Evolutionary conservation across 768 basidiomycete species (phyloP), one percentile per base, ranked within the genome.

Genomic region (Boletus tomentosulus): DNA sequence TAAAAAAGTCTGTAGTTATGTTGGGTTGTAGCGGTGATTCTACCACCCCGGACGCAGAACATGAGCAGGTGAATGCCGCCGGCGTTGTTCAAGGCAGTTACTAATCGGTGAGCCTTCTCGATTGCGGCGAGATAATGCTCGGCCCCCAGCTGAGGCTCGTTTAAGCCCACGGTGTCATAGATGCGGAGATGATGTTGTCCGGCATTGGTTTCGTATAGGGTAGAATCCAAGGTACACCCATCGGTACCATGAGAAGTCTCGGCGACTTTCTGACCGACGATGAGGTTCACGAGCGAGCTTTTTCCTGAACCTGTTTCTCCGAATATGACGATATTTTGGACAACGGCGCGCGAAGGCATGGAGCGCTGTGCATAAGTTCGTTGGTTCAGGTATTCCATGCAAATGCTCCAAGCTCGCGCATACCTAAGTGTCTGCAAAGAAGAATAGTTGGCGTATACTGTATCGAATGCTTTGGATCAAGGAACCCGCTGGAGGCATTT

Each of bases 201-300:
- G 47, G 66, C 34, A n/a, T 42, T 1, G 47, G 58, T 65, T 35
- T 56, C 51, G 57, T 67, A 57, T 30, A 65, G 39, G 34, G 61
- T 56, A 33, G 65, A 69, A 31, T 65, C 47, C 45, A 75, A 62
- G 4, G 77, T 78, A 50, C 70, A 73, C 5, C 76, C 75, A 7
- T 59, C 55, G 10, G 69, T 68, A 6, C 63, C 58, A 47, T 64
- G 67, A 8, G 73, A 74, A 13, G 67, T 66, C 2, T 50, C 39
- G 15, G 75, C 76, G 12, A 62, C 50, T 0, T 67, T 53, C 3
- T 53, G 28, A 11, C 65, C 67, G n/a, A 63, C 53, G 46, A 78
- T 62, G 66, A 78, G 69, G 59, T 78, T 78, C 28, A 78, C 57
- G 30, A 78, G 64, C 3, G 74, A 75, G 60, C 77, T 78, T 60